Evolutionary conservation across 306 rosid species (phyloP).

Genomic region (Argentina anserina): DNA sequence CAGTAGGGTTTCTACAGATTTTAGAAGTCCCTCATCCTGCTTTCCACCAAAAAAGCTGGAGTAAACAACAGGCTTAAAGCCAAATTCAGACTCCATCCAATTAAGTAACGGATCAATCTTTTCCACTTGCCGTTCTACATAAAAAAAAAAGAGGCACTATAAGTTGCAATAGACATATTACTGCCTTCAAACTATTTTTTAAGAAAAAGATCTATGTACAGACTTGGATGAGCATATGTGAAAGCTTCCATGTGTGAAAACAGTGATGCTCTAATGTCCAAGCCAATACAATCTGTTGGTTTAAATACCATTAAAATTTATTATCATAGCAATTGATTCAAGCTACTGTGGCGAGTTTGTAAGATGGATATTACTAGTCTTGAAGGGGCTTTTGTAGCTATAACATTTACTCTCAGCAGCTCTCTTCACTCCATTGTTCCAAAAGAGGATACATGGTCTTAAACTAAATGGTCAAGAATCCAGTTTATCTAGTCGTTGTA

Average conservation of each 20-base stretch:
- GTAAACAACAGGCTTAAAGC: constrained; percentile 69
- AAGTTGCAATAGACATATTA: not conserved
- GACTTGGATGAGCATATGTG: not conserved
- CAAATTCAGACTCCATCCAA: constrained; percentile 84
- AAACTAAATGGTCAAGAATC: not conserved
- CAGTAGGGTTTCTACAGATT: constrained; percentile 53
- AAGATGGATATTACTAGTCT: not conserved
- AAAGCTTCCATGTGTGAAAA: not conserved
- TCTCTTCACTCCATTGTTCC: not conserved
- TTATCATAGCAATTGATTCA: not conserved
- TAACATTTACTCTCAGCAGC: not conserved
- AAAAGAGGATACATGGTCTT: not conserved
- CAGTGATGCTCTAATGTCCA: not conserved
- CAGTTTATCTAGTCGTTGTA: not conserved
- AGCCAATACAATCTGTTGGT: not conserved
- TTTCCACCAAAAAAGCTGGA: constrained; percentile 73
- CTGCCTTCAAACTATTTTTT: not conserved
- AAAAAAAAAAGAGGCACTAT: constrained; percentile 8
- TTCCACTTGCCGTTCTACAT: constrained; percentile 75
- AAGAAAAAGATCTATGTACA: not conserved
- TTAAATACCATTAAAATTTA: not conserved
- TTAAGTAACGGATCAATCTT: constrained; percentile 74
- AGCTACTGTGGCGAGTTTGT: not conserved
- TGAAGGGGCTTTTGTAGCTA: not conserved
- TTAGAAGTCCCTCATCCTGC: constrained; percentile 71